A percentile compares a stretch with the other conserved stretches of the same genome.
phyloP scores from a whole-genome alignment of 306 rosid genomes.

The Corylus avellana region DNA sequence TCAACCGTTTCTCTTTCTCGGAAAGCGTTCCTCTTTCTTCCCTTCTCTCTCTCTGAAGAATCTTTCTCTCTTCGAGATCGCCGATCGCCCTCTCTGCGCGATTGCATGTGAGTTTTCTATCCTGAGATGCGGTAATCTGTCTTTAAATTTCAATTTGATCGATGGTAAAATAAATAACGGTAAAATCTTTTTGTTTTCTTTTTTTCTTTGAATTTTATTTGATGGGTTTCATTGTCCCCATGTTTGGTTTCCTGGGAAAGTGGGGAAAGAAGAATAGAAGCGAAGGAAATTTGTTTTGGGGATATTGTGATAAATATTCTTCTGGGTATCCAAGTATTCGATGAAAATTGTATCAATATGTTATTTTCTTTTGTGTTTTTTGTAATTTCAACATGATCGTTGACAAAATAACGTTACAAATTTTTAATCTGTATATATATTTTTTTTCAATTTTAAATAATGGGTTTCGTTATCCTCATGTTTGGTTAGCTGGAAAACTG shows the following conservation, averaged over 20 bases:
- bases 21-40: not conserved
- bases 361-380: not conserved
- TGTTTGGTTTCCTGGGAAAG: constrained; percentile 1
- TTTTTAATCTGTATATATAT: not conserved
- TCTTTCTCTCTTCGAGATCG: not conserved
- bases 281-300: not conserved
- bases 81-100: constrained; percentile 4
- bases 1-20: constrained; percentile 19
- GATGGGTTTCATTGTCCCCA: not conserved
- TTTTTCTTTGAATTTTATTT: not conserved
- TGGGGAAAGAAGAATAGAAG: not conserved
- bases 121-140: not conserved
- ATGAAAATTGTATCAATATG: not conserved
- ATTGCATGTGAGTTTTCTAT: not conserved
- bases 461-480: constrained; percentile 9
- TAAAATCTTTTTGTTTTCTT: not conserved
- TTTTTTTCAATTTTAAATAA: not conserved
- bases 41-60: not conserved
- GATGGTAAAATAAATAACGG: not conserved
- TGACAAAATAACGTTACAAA: not conserved
- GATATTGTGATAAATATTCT: constrained; percentile 4
- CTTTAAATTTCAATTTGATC: not conserved
- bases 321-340: not conserved
- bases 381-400: not conserved
- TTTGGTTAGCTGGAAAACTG: constrained; percentile 17